Evolutionary conservation across 345 rosid genomes (phyloP), one percentile per base, ranked within the genome.

Genomic region (Gynandropsis gynandra): DNA sequence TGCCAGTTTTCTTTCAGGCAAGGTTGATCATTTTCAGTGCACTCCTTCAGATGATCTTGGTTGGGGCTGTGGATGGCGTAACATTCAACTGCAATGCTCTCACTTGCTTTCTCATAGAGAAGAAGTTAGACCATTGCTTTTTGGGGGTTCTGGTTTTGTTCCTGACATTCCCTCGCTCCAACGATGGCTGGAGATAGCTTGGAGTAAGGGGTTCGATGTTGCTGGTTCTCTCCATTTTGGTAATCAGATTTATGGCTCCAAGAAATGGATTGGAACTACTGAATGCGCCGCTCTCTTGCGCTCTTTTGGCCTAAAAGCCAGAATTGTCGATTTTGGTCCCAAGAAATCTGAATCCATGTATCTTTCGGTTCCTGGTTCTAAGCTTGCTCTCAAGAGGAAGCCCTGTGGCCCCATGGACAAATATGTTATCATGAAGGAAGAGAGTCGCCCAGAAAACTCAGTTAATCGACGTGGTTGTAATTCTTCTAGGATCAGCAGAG

Each of bases 21-120:
- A 54, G 10, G 75, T 78, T 2, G 85, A 83, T 65, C 96, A 87
- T 66, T 87, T 72, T 47, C 85, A 83, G 50, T 67, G 74, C 61
- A 3, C 37, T 48, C 54, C 49, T n/a, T 65, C 73, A 1, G 77
- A 76, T 47, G 85, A 83, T 61, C 67, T 53, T 50, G 89, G 89
- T 5, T 87, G 96, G 93, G 96, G 93, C 42, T 87, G 93, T 31
- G 96, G 89, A 20, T 83, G 93, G 89, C 76, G 75, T 34, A 87
- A 87, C 65, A 79, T 81, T 35, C 96, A 87, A 56, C 83, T 87
- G 85, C 78, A 81, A 13, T 56, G 74, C 52, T 87, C 96, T 54
- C 76, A 76, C 59, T 72, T 87, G 72, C 75, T 87, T 47, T 51
- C 59, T 21, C 64, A 44, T 40, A 72, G 84, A 54, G 52, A 52